Evolutionary conservation across 257 asterid species (phyloP).

Genomic region (Solanum acaule): DNA sequence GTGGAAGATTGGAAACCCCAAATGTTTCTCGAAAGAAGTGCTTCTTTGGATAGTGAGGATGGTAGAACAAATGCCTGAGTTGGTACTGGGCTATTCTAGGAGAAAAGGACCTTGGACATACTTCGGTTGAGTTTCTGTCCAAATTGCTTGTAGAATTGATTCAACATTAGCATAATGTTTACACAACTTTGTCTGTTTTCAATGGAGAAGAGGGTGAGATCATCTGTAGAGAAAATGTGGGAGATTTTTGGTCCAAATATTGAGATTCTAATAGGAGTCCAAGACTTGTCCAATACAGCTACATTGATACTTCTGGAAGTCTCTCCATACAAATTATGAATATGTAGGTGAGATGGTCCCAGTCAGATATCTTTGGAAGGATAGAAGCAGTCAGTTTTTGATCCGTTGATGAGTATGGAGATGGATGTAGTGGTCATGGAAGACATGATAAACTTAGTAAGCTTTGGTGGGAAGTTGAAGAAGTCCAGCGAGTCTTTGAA

Average conservation of each 20-base stretch:
- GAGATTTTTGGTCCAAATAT: neutral
- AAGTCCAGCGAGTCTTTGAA: neutral
- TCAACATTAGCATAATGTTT: neutral
- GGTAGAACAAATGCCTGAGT: neutral
- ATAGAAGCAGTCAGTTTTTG: too few species aligned
- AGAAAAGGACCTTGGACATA: neutral
- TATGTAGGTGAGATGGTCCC: neutral
- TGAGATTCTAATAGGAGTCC: neutral
- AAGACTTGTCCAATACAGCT: neutral
- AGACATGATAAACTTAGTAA: neutral
- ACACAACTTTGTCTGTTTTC: too few species aligned
- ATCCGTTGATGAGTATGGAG: neutral
- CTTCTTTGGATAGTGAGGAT: neutral
- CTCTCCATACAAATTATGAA: neutral
- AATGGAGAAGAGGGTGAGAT: neutral
- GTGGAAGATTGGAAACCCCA: neutral
- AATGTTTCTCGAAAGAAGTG: neutral
- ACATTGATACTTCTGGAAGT: neutral
- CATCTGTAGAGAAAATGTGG: neutral
- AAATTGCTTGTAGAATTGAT: neutral
- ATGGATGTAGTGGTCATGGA: neutral
- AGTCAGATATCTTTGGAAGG: neutral
- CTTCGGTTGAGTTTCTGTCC: neutral
- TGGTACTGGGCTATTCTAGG: neutral
- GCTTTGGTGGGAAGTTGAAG: neutral